Base-by-base conservation (phyloP, 768 basidiomycete genomes). In the Tricholoma saponaceum region DNA sequence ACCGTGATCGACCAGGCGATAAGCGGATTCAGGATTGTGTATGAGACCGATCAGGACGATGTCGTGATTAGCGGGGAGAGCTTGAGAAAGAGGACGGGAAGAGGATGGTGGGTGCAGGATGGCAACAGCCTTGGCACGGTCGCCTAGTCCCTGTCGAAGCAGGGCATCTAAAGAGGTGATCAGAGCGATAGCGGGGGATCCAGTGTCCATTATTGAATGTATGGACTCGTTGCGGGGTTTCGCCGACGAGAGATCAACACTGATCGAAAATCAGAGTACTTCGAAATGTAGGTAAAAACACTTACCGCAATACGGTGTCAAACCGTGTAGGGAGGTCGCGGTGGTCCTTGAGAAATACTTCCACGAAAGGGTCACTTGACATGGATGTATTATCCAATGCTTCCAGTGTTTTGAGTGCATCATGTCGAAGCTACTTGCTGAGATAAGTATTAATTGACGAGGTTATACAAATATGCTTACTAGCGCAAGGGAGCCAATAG, bases 1-100 rank as follows among this genome's bases (percentile, higher is more conserved):
- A 2, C 96, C 96, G 60, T 95, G 91, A 64, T 98, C 97, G 25
- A 98, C 90, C 1, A 98, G 83, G 8, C 92, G 85, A 61, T 86
- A 85, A 2, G 93, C 92, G 58, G 90, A 73, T 6, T 82, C 76
- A 0, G 85, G 76, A 63, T 93, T 79, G 62, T 92, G 83, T 14
- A 93, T 72, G 6, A 98, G 70, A 3, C 96, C 95, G 32, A 98
- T 75, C 60, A 83, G 79, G 35, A 95, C 68, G 3, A 73, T 68
- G 22, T 80, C 69, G 0, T 81, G 71, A 13, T 73, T 76, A 5
- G 80, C 73, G 5, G 83, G 84, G 39, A 83, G 79, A 1, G 80
- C 77, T 59, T 87, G 82, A 16, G 78, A 85, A 35, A 80, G 63
- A 16, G 77, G 74, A 8, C 81, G 80, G 16, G 69, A 69, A 20